phyloP scores from a whole-genome alignment of 2,329 filamentous ascomycete species.

The Ceratocystis destructans region DNA sequence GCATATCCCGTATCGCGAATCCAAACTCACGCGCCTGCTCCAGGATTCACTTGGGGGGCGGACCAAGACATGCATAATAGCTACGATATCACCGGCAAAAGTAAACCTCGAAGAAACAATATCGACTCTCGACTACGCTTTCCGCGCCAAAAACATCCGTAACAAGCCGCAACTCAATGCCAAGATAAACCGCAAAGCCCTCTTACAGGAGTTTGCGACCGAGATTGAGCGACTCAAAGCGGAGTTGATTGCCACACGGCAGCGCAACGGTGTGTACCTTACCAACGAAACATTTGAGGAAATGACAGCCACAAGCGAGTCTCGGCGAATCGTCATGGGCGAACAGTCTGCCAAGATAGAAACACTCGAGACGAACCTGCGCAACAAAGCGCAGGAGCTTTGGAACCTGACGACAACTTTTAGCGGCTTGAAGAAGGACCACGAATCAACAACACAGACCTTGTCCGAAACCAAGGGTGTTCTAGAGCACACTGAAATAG shows the following conservation, averaged over 20 bases:
- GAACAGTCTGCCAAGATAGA: conserved; percentile 88
- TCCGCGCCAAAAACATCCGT: conserved; percentile 93
- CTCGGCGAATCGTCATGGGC: conserved; percentile 75
- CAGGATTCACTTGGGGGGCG: conserved; percentile 93
- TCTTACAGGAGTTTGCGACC: conserved; percentile 75
- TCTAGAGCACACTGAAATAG: conserved; percentile 75
- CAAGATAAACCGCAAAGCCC: conserved; percentile 79
- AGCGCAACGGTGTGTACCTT: conserved; percentile 90
- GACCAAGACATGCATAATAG: conserved; percentile 98
- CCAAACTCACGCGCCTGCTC: conserved; percentile 82
- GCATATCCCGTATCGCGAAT: conserved; percentile 87
- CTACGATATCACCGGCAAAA: conserved; percentile 86
- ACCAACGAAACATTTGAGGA: conserved; percentile 82
- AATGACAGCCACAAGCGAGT: conserved; percentile 83
- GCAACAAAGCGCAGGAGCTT: conserved; percentile 87
- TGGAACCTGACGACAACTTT: conserved; percentile 77
- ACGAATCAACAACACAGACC: conserved; percentile 57
- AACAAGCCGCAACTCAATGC: conserved; percentile 96
- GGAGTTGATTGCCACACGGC: conserved; percentile 81
- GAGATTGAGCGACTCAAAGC: conserved; percentile 94
- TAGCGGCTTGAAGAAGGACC: conserved; percentile 76
- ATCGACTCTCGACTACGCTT: conserved; percentile 93
- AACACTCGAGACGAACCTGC: conserved; percentile 76
- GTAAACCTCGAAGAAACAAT: conserved; percentile 96
- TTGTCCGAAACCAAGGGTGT: conserved; percentile 71